A percentile compares a stretch with the other conserved stretches of the same genome.
Evolutionary conservation across 371 early-diverging fungal species (phyloP).

Genomic region (Parasitella parasitica): DNA sequence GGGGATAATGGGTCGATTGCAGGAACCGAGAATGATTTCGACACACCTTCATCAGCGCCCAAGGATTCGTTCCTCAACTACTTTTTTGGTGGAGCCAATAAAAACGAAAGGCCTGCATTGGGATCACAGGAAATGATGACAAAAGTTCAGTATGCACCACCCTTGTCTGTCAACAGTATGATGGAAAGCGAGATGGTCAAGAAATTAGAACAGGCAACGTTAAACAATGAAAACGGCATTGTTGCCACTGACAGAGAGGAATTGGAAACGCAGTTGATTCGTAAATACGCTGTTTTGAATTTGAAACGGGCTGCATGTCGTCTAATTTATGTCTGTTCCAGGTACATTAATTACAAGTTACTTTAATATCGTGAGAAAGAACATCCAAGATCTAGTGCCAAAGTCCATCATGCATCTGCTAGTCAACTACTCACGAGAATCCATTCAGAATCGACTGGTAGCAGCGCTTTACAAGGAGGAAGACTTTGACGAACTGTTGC

Average conservation of each 20-base stretch:
- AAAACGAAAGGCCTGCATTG: slow-evolving; percentile 45
- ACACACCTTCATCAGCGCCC: slow-evolving; percentile 11
- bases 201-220: slow-evolving; percentile 36
- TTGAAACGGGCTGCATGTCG: not conserved
- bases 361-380: slow-evolving; percentile 82
- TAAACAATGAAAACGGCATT: slow-evolving; percentile 26
- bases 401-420: slow-evolving; percentile 89
- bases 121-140: slow-evolving; percentile 38
- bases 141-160: slow-evolving; percentile 32
- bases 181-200: slow-evolving; percentile 48
- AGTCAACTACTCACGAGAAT: slow-evolving; percentile 75
- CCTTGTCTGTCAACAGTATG: slow-evolving; percentile 43
- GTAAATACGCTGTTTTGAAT: slow-evolving; percentile 38
- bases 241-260: slow-evolving; percentile 73
- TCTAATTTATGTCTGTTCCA: slow-evolving; percentile 12
- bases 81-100: slow-evolving; percentile 72
- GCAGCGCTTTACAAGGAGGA: slow-evolving; percentile 83
- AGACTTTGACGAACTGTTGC: slow-evolving; percentile 70
- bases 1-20: slow-evolving; percentile 12
- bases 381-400: slow-evolving; percentile 88
- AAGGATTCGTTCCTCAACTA: slow-evolving; percentile 72
- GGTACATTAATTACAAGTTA: slow-evolving; percentile 76
- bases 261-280: slow-evolving; percentile 83
- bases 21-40: not conserved
- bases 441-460: slow-evolving; percentile 84